Base-by-base conservation (phyloP, 768 basidiomycete genomes). In the Termitomyces heimii region DNA sequence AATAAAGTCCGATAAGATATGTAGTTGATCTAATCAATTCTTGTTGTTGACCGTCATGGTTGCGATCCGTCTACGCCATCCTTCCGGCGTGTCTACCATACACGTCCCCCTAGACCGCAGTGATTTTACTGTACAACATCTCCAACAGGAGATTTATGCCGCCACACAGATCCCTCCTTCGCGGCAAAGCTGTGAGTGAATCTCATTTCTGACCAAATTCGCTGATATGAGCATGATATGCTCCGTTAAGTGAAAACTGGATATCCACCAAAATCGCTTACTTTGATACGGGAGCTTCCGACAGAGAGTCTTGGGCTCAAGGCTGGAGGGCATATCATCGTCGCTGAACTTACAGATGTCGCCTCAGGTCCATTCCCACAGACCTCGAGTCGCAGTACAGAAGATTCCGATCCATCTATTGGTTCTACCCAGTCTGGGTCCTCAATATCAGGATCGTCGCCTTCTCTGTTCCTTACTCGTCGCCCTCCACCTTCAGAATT, bases 301-400 rank as follows among this genome's bases (percentile, higher is more conserved):
- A 60, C 96, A 35, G 79, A 86, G 0, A 86, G 88, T 35, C 80
- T 98, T 29, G 91, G 89, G 14, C 77, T 98, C 31, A 77, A 80
- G 56, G 68, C 75, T 16, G 92, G 94, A 2, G 96, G 98, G 54
- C 92, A 94, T 72, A 77, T 98, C 59, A 89, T 96, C 64, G 89
- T 97, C 45, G 84, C 77, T 51, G 77, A 77, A 61, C 63, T 65
- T 22, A 58, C 69, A 37, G 63, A 61, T 44, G 24, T 55, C 49
- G 49, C 60, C 50, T 50, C 70, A 39, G 57, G 62, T 37, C 40
- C 65, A 18, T 57, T 58, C 22, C 8, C 60, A 58, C 55, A 53
- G 26, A 14, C 24, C 48, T 22, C 46, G n/a, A 29, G 20, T 39
- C 54, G 45, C 20, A 46, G 45, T 47, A 18, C 45, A 50, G 47